Percentiles rank a stretch among this genome's conserved stretches.
These are phyloP conservation scores for Selaginella tamariscina DNA, from an alignment of 75 land plant species.

Conservation along the genomic window DNA sequence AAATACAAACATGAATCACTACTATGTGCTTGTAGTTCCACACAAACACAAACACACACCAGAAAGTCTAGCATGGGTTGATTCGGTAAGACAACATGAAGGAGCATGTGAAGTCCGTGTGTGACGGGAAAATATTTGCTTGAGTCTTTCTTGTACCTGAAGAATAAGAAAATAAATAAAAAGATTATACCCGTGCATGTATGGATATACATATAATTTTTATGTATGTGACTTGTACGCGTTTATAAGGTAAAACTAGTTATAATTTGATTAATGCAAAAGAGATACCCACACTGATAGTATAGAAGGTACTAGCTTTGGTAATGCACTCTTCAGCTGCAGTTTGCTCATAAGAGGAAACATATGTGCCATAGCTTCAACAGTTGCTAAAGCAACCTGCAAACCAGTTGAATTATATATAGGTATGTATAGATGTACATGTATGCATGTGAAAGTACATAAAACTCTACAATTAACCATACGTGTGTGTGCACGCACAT, in stretches of 20 bases:
- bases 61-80: slow-evolving; percentile 83
- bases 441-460: too few relatives aligned
- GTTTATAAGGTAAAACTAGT: slow-evolving; percentile 9
- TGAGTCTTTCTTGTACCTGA: slow-evolving; percentile 69
- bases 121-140: slow-evolving; percentile 58
- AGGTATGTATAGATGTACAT: too few relatives aligned
- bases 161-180: background rate
- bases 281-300: slow-evolving; percentile 52
- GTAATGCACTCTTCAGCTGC: slow-evolving; percentile 67
- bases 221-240: too few relatives aligned
- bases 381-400: slow-evolving; percentile 68
- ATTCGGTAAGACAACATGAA: slow-evolving; percentile 59
- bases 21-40: too few relatives aligned
- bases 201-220: too few relatives aligned
- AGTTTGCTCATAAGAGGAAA: slow-evolving; percentile 56
- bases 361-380: slow-evolving; percentile 88
- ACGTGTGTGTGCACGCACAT: too few relatives aligned
- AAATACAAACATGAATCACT: slow-evolving; percentile 14
- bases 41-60: slow-evolving; percentile 24
- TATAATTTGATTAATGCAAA: background rate
- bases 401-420: too few relatives aligned
- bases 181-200: background rate
- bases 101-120: slow-evolving; percentile 54
- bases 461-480: too few relatives aligned
- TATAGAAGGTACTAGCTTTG: slow-evolving; percentile 66